Base-by-base conservation (phyloP, 352 stramenopile species). In the Pseudoperonospora humuli region DNA sequence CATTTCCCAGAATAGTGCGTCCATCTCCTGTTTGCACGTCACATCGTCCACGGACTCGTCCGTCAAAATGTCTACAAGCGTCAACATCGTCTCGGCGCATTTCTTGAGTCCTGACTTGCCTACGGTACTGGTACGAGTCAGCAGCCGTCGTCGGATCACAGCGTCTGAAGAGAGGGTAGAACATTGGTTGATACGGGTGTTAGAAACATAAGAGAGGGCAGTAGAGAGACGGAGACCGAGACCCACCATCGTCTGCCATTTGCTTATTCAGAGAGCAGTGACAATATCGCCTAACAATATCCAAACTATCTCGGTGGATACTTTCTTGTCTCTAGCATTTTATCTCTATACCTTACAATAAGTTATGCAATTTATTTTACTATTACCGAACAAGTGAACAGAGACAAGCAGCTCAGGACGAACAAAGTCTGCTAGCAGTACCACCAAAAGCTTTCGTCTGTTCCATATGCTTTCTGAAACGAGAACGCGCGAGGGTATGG, bases 1-100 rank as follows among this genome's bases (percentile, higher is more conserved):
- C 47, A 93, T 65, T 45, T 93, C 81, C 81, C 81, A 93, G 23
- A 91, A 60, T n/a, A 91, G 61, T 43, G 64, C 45, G 32, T 89
- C 78, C 39, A 89, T 63, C 44, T 85, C 75, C 26, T 79, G 64
- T 50, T 79, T 82, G 46, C 73, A 84, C 19, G 59, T 64, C 29
- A 46, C 54, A 29, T 62, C 53, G 57, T 88, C 72, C 40, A 81
- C 64, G 38, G 67, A 64, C 18, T 90, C 72, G 42, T 88, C 75
- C 28, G 61, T 57, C 15, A 89, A 46, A 19, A 65, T 46, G 24
- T 87, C 67, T 20, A 93, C 62, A 14, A 90, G 69, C 19, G 45
- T 39, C 28, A 93, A 56, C 57, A 93, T 50, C 14, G 54, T 67
- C 54, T 93, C 78, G 25, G 81, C 76, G 46, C 69, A 86, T 17